Evolutionary conservation across 2,329 filamentous ascomycete genomes (phyloP), one percentile per base, ranked within the genome.

Genomic region (Akanthomyces dipterigenus): DNA sequence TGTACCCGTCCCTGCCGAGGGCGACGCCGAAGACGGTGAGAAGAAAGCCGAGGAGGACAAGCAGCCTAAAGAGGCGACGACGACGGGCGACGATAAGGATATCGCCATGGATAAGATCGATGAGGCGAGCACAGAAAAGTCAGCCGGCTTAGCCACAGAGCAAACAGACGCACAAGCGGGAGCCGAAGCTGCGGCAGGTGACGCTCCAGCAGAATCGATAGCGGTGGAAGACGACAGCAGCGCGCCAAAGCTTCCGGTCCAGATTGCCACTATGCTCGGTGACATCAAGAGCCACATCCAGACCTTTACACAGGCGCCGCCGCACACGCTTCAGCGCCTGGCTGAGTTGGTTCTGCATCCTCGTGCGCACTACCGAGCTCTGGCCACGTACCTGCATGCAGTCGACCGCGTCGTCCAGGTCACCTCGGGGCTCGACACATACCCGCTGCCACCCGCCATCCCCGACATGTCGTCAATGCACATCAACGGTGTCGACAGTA

Each of bases 291-390:
- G 75, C 6, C 86, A 87, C 18, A 78, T 96, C 55, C 80, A 78
- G 3, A 83, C 82, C 66, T 99, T 99, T 74, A 71, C 83, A 24
- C 78, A 80, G 3, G 84, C 89, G 67, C 93, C 95, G 1, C 95
- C 95, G 0, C 91, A 98, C 72, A 98, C 95, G 3, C 84, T 97
- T 64, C 95, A 99, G 76, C 89, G 95, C 43, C 83, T 99, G 24
- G 86, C 92, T 24, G 95, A 99, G 78, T 87, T 98, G 34, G 79
- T 96, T 5, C 80, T 96, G 40, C 76, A 81, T 28, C 95, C 95
- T 1, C 88, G 80, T 63, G 81, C 82, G 60, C 89, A 96, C 75
- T 97, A 98, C 77, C 86, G 84, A 64, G 89, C 87, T 58, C 82
- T 98, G 3, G 86, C 90, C 1, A 83, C 92, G 12, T 99, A 95